Evolutionary conservation across 1,284 basidiomycete genomes (phyloP), one percentile per base, ranked within the genome.

Genomic region (Ceratobasidium sp.): DNA sequence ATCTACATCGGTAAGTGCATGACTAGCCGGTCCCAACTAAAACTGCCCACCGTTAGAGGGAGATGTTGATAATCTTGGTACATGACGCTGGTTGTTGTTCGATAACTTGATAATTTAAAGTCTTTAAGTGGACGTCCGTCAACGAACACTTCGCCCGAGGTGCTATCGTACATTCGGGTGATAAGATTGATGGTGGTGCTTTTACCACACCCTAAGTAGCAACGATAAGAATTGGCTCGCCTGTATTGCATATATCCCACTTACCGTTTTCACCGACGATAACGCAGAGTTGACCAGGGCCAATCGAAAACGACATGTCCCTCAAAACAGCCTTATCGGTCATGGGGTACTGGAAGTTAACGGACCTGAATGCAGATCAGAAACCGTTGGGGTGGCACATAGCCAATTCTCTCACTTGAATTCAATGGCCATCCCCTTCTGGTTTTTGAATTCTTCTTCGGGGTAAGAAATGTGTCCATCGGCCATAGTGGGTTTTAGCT

Each of bases 181-280:
- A 72, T 57, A 11, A 72, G 47, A 33, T 72, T 72, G 29, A 72
- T 46, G n/a, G 66, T 72, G 30, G 68, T 71, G 53, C 70, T 71
- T 60, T 72, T 72, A 21, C 72, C 72, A 25, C 69, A 66, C 8
- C 72, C 60, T 66, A 23, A n/a, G n/a, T 39, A 30, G 1, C 19
- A n/a, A 16, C 54, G 4, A 54, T 23, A 8, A 21, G 11, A 2
- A 42, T 27, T 14, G 2, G 2, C 19, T 21, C 16, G 19, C 27
- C 4, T 36, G 33, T 36, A 42, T 13, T n/a, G 13, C 8, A 46
- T 4, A 8, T 11, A 30, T 8, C 14, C 13, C 16, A 54, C 60
- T 5, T n/a, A 66, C 60, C 70, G 49, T 71, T 72, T 44, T 66
- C 69, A 16, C 72, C 70, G n/a, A 72, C 72, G 23, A 72, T 72